Evolutionary conservation across 106 monocot species (phyloP).

Genomic region (Agapanthus africanus): DNA sequence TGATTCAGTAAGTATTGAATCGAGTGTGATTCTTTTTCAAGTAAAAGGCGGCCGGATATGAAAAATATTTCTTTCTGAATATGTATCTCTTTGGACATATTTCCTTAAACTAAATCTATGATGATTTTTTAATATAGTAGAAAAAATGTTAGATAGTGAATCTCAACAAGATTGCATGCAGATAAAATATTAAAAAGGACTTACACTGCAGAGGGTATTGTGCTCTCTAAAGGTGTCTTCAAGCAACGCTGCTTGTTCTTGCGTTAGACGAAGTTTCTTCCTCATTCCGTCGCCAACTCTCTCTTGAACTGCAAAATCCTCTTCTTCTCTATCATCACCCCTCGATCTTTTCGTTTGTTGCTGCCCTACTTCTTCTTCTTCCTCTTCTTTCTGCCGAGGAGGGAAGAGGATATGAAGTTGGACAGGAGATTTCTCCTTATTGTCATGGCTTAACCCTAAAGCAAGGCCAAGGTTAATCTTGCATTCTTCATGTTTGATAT

Average conservation of each 20-base stretch:
- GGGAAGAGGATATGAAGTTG: too few relatives aligned
- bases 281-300: background rate
- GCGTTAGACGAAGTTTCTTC: constrained; percentile 14
- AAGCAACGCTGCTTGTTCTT: constrained; percentile 5
- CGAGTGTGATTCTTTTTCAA: too few relatives aligned
- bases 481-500: background rate
- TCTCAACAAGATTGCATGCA: background rate
- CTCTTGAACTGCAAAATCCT: background rate
- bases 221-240: constrained; percentile 10
- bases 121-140: too few relatives aligned
- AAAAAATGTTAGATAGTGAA: background rate
- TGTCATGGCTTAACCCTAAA: too few relatives aligned
- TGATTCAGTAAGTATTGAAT: too few relatives aligned
- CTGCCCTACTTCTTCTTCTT: too few relatives aligned
- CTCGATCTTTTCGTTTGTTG: background rate
- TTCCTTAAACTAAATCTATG: too few relatives aligned
- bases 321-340: background rate
- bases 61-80: too few relatives aligned
- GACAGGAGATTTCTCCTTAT: too few relatives aligned
- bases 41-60: too few relatives aligned
- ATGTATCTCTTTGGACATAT: too few relatives aligned
- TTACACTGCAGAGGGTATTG: background rate
- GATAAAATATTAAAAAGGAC: background rate
- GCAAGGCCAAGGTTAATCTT: constrained; percentile 11
- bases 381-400: too few relatives aligned